Evolutionary conservation across 2,329 filamentous ascomycete genomes (phyloP).

Genomic region (Xylaria sp.): DNA sequence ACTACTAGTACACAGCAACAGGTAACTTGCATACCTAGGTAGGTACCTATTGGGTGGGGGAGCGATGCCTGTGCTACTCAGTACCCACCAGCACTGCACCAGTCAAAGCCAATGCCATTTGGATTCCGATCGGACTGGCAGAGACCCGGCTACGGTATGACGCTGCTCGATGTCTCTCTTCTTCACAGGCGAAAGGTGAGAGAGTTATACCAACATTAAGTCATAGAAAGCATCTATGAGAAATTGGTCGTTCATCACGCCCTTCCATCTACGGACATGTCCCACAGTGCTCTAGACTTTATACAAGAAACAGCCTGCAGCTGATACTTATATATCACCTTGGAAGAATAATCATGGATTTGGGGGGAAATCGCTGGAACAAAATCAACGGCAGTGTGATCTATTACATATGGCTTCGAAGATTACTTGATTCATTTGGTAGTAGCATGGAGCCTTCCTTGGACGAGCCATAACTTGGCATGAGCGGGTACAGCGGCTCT

Average conservation of each 20-base stretch:
- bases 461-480: too few relatives aligned
- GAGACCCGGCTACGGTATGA: neutral
- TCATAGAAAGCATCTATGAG: neutral
- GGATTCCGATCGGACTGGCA: slow-evolving; percentile 1
- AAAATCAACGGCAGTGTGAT: neutral
- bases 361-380: too few relatives aligned
- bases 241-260: neutral
- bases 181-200: neutral
- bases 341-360: too few relatives aligned
- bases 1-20: too few relatives aligned
- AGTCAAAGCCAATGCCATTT: neutral
- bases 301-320: too few relatives aligned
- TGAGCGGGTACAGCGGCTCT: too few relatives aligned
- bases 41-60: too few relatives aligned
- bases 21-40: slow-evolving; percentile 22
- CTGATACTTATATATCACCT: too few relatives aligned
- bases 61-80: neutral
- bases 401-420: neutral
- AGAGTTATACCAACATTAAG: neutral
- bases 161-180: neutral
- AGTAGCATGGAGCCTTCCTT: neutral
- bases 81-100: neutral
- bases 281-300: neutral
- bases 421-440: neutral
- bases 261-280: too few relatives aligned